These are phyloP conservation scores for Backusella westeae DNA, from an alignment of 192 early-diverging fungal genomes.

Conservation along the genomic window DNA sequence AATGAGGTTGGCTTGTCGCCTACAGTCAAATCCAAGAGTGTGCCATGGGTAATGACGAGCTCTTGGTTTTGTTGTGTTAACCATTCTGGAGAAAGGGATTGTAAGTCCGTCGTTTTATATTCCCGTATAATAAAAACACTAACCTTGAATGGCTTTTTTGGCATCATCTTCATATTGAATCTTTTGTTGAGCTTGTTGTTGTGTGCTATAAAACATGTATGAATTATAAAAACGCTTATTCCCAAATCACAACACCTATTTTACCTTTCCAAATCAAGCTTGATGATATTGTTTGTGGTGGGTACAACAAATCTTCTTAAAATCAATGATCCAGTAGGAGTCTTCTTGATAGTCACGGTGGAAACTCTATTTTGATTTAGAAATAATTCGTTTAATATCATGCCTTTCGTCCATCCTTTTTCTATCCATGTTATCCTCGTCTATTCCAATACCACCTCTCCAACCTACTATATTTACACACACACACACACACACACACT, in stretches of 20 bases:
- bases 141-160: conserved; percentile 15
- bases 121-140: not conserved
- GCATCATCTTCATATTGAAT: conserved; percentile 1
- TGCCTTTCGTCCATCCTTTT: too few species aligned
- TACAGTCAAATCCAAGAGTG: conserved; percentile 28
- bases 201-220: not conserved
- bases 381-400: not conserved
- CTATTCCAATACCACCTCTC: not conserved
- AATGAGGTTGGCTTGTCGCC: conserved; percentile 24
- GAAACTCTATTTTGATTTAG: conserved; percentile 13
- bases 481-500: not conserved
- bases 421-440: not conserved
- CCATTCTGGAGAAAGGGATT: conserved; percentile 2
- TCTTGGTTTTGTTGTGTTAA: not conserved
- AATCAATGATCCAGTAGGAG: not conserved
- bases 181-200: conserved; percentile 21
- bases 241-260: not conserved
- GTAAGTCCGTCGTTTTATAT: not conserved
- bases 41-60: conserved; percentile 44
- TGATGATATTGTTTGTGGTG: conserved; percentile 14
- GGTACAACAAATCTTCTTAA: conserved; percentile 15
- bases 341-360: conserved; percentile 8
- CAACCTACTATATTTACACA: not conserved
- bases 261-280: conserved; percentile 29
- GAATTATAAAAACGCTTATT: not conserved